phyloP scores from a whole-genome alignment of 2,329 filamentous ascomycete species.

The Colletotrichum horii region DNA sequence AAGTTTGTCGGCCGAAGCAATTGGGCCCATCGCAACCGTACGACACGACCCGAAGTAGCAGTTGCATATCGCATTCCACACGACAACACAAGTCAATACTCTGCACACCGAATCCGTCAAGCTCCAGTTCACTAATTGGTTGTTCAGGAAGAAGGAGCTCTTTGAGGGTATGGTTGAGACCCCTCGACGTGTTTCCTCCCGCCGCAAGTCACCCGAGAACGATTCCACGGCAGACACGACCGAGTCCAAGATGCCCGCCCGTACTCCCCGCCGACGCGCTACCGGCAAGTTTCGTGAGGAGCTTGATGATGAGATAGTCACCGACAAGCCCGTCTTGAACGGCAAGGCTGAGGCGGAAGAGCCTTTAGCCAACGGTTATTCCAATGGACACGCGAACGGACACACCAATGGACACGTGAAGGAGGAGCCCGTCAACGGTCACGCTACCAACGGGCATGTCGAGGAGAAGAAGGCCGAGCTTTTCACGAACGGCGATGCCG shows the following conservation, averaged over 20 bases:
- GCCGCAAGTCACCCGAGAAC: conserved; percentile 51
- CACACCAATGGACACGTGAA: conserved; percentile 27
- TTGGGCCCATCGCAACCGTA: background rate
- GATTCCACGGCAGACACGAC: conserved; percentile 11
- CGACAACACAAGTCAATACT: background rate
- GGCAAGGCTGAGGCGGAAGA: conserved; percentile 14
- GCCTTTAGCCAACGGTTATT: conserved; percentile 27
- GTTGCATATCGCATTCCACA: background rate
- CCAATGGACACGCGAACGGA: conserved; percentile 29
- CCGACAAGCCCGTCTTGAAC: conserved; percentile 32
- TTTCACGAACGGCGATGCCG: background rate
- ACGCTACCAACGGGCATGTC: conserved; percentile 24
- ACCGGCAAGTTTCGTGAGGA: conserved; percentile 56
- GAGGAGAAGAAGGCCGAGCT: background rate
- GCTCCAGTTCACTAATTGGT: background rate
- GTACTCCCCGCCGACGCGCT: conserved; percentile 48
- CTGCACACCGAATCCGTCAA: background rate
- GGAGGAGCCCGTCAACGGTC: conserved; percentile 21
- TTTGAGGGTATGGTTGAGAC: conserved; percentile 68
- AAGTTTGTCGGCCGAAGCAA: conserved; percentile 5
- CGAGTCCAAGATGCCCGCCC: conserved; percentile 24
- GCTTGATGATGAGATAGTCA: conserved; percentile 42
- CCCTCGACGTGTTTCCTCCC: conserved; percentile 49
- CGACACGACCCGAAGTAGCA: background rate
- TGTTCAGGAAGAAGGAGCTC: conserved; percentile 62